Evolutionary conservation across 306 rosid species (phyloP).

Genomic region (Trifolium repens): DNA sequence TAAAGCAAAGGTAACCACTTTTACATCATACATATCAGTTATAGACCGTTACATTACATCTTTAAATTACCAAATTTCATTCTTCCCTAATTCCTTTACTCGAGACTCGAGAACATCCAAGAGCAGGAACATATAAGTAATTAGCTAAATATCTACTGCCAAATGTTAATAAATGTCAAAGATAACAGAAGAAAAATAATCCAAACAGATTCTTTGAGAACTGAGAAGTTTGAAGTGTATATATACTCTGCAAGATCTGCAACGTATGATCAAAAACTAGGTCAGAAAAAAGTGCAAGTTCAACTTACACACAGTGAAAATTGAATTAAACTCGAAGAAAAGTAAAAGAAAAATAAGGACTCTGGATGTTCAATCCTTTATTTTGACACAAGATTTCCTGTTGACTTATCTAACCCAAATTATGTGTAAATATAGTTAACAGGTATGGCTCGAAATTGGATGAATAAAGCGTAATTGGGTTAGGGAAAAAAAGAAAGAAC

Average conservation of each 20-base stretch:
- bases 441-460: too few relatives aligned
- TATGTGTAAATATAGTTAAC: too few relatives aligned
- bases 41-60: background rate
- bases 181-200: background rate
- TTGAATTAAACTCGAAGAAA: constrained; percentile 2
- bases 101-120: background rate
- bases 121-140: constrained; percentile 1
- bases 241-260: constrained; percentile 9
- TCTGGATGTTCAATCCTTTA: background rate
- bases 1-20: background rate
- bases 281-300: constrained; percentile 4
- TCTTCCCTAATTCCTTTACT: constrained; percentile 19
- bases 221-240: background rate
- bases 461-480: too few relatives aligned
- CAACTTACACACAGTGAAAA: background rate
- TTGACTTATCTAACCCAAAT: too few relatives aligned
- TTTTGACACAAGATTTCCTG: background rate
- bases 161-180: too few relatives aligned
- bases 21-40: background rate
- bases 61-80: background rate
- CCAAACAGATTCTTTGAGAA: constrained; percentile 2
- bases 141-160: background rate
- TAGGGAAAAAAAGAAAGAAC: background rate
- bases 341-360: too few relatives aligned
- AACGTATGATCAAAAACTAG: constrained; percentile 9